Conservation (phyloP, 331 rosid genomes). For the Arachis monticola region DNA sequence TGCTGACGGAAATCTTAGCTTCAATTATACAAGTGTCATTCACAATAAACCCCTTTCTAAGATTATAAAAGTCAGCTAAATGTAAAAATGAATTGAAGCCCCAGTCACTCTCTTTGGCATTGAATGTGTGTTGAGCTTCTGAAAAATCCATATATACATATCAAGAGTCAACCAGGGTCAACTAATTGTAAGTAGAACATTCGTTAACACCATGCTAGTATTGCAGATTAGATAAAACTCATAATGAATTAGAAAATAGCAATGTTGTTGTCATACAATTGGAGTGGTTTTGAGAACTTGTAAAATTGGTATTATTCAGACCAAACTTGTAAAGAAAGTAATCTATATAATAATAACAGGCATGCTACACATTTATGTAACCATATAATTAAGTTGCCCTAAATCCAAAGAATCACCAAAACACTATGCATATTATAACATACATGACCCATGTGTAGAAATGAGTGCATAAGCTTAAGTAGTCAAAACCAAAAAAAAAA, state of each 20-base stretch:
- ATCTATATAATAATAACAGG: too few species aligned
- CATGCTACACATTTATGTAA: background rate
- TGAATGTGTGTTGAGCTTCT: too few species aligned
- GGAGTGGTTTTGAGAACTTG: background rate
- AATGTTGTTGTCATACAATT: background rate
- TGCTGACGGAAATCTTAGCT: conserved; percentile 54
- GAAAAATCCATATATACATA: too few species aligned
- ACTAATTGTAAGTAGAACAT: too few species aligned
- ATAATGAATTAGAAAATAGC: too few species aligned
- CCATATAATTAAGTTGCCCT: background rate
- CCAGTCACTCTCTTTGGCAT: too few species aligned
- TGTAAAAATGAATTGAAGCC: too few species aligned
- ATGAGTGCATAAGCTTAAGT: background rate
- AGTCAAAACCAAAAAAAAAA: background rate
- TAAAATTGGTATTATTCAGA: background rate
- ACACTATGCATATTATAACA: background rate
- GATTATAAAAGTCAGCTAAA: conserved; percentile 41
- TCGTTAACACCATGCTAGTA: too few species aligned
- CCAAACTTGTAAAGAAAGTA: background rate
- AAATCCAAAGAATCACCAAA: background rate
- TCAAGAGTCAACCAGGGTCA: too few species aligned
- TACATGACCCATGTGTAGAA: background rate
- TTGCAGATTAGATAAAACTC: too few species aligned
- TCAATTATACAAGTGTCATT: conserved; percentile 54
- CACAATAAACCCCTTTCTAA: conserved; percentile 45